Percentiles rank a stretch among this genome's conserved stretches.
Evolutionary conservation across 2,329 filamentous ascomycete species (phyloP).

Genomic region (Penicillium sp.): DNA sequence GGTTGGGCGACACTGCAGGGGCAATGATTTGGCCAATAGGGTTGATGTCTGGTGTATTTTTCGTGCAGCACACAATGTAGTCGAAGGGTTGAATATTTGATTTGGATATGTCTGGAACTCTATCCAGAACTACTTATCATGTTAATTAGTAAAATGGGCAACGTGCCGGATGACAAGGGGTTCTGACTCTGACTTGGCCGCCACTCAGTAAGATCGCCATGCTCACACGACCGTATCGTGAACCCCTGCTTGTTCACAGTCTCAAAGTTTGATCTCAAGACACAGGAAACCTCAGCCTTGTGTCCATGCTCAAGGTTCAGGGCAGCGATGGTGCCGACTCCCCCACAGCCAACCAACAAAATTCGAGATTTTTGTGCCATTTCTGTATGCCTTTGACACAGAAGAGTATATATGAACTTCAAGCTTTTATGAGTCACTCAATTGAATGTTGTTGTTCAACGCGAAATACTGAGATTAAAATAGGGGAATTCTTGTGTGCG

Average conservation of each 20-base stretch:
- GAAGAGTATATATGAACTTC: not conserved
- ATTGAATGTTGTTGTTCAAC: not conserved
- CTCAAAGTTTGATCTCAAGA: conserved; percentile 58
- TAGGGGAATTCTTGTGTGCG: not conserved
- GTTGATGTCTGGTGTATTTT: conserved; percentile 57
- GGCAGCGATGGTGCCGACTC: conserved; percentile 58
- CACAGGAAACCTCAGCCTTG: conserved; percentile 53
- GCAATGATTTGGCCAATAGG: conserved; percentile 17
- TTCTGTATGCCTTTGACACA: not conserved
- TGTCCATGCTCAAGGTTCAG: conserved; percentile 55
- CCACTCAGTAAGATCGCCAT: conserved; percentile 53
- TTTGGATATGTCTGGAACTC: not conserved
- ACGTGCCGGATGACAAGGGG: not conserved
- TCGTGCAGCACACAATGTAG: conserved; percentile 61
- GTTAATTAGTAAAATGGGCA: not conserved
- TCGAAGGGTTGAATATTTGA: conserved; percentile 42
- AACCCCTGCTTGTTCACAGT: conserved; percentile 52
- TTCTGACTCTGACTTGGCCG: conserved; percentile 44
- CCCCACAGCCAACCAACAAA: conserved; percentile 54
- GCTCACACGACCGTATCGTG: conserved; percentile 56
- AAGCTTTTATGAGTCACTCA: no score
- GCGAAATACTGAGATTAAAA: not conserved
- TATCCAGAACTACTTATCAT: not conserved
- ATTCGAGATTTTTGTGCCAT: not conserved
- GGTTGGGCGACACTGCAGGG: conserved; percentile 52